Conservation (phyloP, 768 basidiomycete species). For the Mycena sanguinolenta region DNA sequence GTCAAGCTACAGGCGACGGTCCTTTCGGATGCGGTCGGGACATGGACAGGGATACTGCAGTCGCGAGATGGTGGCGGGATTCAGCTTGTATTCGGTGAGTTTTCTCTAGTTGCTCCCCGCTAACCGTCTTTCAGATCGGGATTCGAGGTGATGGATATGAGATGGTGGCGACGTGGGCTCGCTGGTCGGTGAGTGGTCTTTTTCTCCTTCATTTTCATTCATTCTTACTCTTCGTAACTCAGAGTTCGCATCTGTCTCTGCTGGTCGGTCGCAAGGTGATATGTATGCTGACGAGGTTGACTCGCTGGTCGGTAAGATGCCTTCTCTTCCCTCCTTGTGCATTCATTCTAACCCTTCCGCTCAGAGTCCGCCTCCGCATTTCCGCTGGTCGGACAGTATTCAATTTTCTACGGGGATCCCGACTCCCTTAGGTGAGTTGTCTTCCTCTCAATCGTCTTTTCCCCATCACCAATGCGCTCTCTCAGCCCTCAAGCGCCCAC, state of each 20-base stretch:
- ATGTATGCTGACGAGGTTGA: neutral
- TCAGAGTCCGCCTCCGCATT: too few relatives aligned
- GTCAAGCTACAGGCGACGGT: constrained; percentile 9
- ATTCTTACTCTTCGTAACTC: too few relatives aligned
- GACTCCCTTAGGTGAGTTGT: too few relatives aligned
- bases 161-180: neutral
- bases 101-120: neutral
- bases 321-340: neutral
- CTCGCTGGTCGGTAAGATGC: neutral
- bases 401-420: too few relatives aligned
- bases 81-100: neutral
- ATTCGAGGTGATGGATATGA: neutral
- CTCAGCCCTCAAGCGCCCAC: neutral
- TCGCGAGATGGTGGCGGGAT: neutral
- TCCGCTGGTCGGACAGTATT: too few relatives aligned
- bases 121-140: neutral
- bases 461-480: too few relatives aligned
- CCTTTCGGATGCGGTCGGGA: constrained; percentile 13
- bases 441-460: too few relatives aligned
- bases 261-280: too few relatives aligned
- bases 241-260: too few relatives aligned
- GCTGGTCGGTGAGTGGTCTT: neutral
- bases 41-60: too few relatives aligned
- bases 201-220: too few relatives aligned
- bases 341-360: too few relatives aligned